Conservation (phyloP, 140 eudicot genomes). For the Flaveria floridana region DNA sequence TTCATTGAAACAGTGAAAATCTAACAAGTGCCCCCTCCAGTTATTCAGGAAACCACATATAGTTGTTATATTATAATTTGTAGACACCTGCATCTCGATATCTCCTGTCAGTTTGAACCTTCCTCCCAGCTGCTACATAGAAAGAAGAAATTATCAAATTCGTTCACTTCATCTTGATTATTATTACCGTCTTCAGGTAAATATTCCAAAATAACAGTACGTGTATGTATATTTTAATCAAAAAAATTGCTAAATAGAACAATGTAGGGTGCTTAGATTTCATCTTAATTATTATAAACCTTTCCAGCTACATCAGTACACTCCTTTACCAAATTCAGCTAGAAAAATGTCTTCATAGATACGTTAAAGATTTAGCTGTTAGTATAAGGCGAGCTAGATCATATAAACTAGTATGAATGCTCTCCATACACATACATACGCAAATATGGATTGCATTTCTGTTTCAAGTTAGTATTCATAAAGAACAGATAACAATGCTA, state of each 20-base stretch:
- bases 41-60: conserved; percentile 3
- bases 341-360: neutral
- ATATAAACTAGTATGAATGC: conserved; percentile 6
- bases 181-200: neutral
- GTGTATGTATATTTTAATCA: neutral
- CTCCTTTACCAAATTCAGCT: conserved; percentile 4
- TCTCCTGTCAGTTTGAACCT: conserved; percentile 70
- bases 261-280: neutral
- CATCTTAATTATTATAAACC: neutral
- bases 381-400: neutral
- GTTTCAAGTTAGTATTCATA: neutral
- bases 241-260: conserved; percentile 1
- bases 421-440: neutral
- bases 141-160: conserved; percentile 26
- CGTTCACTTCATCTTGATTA: conserved; percentile 6
- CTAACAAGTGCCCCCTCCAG: conserved; percentile 10
- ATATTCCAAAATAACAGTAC: neutral
- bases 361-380: neutral
- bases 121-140: conserved; percentile 55
- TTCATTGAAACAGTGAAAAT: neutral
- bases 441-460: neutral
- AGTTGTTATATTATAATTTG: conserved; percentile 12
- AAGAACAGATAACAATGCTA: conserved; percentile 18
- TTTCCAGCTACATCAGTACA: conserved; percentile 15
- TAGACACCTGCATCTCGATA: conserved; percentile 77